Conservation (phyloP, 2,329 filamentous ascomycete species). For the Dactylella cylindrospora region DNA sequence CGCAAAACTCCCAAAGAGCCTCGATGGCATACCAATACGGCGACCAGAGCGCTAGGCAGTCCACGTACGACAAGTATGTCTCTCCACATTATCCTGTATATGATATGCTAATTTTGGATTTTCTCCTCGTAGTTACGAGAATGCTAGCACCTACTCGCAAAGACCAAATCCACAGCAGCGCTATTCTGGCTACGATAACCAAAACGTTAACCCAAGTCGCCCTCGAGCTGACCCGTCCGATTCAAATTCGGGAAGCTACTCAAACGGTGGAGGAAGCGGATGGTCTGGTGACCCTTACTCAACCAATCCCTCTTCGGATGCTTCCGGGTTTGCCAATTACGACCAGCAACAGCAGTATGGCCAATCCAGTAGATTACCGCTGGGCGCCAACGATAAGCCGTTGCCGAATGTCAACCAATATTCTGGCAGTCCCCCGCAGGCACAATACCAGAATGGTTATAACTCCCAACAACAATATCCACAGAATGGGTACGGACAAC, state of each 20-base stretch:
- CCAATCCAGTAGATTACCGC: constrained; percentile 23
- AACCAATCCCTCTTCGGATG: constrained; percentile 41
- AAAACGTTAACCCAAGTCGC: constrained; percentile 8
- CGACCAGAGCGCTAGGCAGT: constrained; percentile 38
- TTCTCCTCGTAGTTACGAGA: constrained; percentile 16
- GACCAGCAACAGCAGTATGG: constrained; percentile 16
- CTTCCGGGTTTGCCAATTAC: constrained; percentile 24
- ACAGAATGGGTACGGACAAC: constrained; percentile 9
- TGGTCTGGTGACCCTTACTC: constrained; percentile 38
- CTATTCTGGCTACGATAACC: constrained; percentile 12
- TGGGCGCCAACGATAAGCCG: constrained; percentile 30
- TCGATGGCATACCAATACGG: constrained; percentile 41
- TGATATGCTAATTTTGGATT: not conserved
- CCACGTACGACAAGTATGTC: constrained; percentile 27
- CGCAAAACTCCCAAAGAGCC: constrained; percentile 23
- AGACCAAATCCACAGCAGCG: constrained; percentile 14
- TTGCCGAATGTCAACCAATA: constrained; percentile 29
- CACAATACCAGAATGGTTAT: constrained; percentile 31
- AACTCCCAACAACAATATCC: constrained; percentile 20
- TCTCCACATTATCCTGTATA: not conserved
- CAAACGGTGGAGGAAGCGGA: constrained; percentile 31
- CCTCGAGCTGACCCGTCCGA: constrained; percentile 29
- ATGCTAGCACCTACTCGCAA: constrained; percentile 23
- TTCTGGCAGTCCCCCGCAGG: constrained; percentile 9
- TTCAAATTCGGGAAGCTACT: constrained; percentile 24